Percentiles rank a stretch among this genome's conserved stretches.
Evolutionary conservation across 805 yeast genomes (phyloP).

Genomic region (Yarrowia hollandica): DNA sequence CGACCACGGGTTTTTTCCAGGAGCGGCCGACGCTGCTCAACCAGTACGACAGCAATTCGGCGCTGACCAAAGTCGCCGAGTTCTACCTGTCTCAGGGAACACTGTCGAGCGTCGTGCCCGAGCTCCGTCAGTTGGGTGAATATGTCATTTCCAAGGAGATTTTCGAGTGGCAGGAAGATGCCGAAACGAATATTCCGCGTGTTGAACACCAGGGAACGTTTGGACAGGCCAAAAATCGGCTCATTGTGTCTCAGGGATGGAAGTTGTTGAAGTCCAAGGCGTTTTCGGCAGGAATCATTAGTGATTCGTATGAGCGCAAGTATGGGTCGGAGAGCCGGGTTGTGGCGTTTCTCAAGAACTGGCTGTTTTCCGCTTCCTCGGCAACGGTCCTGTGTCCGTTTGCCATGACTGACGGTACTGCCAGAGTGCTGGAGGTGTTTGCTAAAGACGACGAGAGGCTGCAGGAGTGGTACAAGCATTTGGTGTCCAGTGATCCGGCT

Average conservation of each 20-base stretch:
- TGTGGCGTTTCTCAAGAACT: conserved; percentile 36
- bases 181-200: conserved; percentile 38
- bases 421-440: conserved; percentile 37
- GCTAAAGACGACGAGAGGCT: conserved; percentile 28
- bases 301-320: conserved; percentile 38
- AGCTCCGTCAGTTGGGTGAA: conserved; percentile 35
- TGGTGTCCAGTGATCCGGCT: conserved; percentile 37
- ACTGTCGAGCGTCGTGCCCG: conserved; percentile 28
- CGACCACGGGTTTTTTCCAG: conserved; percentile 38
- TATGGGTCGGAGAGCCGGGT: conserved; percentile 36
- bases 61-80: conserved; percentile 34
- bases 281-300: conserved; percentile 35
- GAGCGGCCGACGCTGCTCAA: conserved; percentile 35
- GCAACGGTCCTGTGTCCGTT: conserved; percentile 40
- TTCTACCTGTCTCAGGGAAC: conserved; percentile 31
- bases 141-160: conserved; percentile 34
- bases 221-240: conserved; percentile 35
- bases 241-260: conserved; percentile 41
- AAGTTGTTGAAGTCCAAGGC: conserved; percentile 35
- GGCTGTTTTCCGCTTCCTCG: conserved; percentile 38
- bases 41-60: conserved; percentile 35
- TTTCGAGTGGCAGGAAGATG: conserved; percentile 38
- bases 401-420: conserved; percentile 43
- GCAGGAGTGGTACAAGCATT: conserved; percentile 31
- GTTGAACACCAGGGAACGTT: conserved; percentile 39